Conservation (phyloP, 331 rosid species). For the Pyracantha coccinea region DNA sequence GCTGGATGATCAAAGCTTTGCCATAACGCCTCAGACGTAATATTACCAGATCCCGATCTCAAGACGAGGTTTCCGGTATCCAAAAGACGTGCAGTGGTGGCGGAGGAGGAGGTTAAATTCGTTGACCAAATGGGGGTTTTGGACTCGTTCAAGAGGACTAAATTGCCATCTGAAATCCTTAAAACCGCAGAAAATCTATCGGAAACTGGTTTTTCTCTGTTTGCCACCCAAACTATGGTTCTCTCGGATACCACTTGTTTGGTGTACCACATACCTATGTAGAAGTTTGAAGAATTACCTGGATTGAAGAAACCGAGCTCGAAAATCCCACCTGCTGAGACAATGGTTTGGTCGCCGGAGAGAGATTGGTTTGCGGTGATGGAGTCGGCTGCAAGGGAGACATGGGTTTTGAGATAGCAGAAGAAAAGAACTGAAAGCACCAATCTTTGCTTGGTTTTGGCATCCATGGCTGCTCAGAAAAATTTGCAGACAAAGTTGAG, state of each 20-base stretch:
- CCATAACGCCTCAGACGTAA: constrained; percentile 14
- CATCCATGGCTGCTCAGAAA: constrained; percentile 11
- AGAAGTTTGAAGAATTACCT: constrained; percentile 43
- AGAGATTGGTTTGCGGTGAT: constrained; percentile 7
- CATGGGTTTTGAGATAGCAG: background rate
- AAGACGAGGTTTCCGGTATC: constrained; percentile 33
- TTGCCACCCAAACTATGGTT: constrained; percentile 41
- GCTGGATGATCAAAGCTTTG: constrained; percentile 40
- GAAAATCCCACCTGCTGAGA: constrained; percentile 3
- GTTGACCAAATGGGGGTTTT: constrained; percentile 26
- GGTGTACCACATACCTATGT: constrained; percentile 76
- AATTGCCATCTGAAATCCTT: constrained; percentile 18
- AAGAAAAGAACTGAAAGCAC: background rate
- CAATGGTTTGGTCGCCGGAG: constrained; percentile 12
- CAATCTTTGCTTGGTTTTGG: background rate
- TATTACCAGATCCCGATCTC: constrained; percentile 6
- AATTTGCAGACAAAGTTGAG: background rate
- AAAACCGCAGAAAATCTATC: constrained; percentile 18
- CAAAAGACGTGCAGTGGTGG: constrained; percentile 1
- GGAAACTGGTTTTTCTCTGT: constrained; percentile 31
- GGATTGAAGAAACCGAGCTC: constrained; percentile 18
- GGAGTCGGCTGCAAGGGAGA: constrained; percentile 4
- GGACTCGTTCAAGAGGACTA: constrained; percentile 28
- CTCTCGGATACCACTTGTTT: constrained; percentile 5
- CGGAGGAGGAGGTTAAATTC: background rate